A percentile compares a stretch with the other conserved stretches of the same genome.
Evolutionary conservation across 345 rosid species (phyloP).

Genomic region (Aquilaria sinensis): DNA sequence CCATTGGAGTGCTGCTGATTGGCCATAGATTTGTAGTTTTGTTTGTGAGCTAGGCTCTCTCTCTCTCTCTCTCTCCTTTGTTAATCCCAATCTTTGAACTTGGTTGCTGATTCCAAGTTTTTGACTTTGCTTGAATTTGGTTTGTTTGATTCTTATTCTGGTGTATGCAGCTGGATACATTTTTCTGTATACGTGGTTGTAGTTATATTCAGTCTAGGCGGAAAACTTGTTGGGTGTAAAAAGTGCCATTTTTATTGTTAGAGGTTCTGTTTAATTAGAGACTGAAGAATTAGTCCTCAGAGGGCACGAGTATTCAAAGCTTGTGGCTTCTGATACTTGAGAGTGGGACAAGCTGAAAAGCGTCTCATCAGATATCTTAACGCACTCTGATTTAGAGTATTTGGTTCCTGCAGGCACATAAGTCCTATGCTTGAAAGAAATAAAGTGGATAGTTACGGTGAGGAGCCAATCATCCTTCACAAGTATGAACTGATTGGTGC

Average conservation of each 20-base stretch:
- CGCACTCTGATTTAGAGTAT: constrained; percentile 42
- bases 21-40: constrained; percentile 29
- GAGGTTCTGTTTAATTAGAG: no score
- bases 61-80: neutral
- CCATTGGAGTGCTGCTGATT: no score
- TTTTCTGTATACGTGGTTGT: no score
- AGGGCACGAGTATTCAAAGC: no score
- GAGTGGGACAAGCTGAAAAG: constrained; percentile 4
- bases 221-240: no score
- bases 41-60: constrained; percentile 51
- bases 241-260: no score
- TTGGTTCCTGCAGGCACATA: constrained; percentile 99
- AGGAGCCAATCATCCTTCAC: constrained; percentile 56
- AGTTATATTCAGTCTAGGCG: no score
- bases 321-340: no score
- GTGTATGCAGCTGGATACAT: no score
- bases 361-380: constrained; percentile 19
- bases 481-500: constrained; percentile 45
- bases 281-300: no score
- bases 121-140: no score
- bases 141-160: no score
- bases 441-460: constrained; percentile 38
- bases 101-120: neutral
- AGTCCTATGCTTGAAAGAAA: constrained; percentile 45
- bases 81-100: neutral